A percentile compares a stretch with the other conserved stretches of the same genome.
These are phyloP conservation scores for Aspergillus bombycis DNA, from an alignment of 2,329 filamentous ascomycete species.

Conservation along the genomic window DNA sequence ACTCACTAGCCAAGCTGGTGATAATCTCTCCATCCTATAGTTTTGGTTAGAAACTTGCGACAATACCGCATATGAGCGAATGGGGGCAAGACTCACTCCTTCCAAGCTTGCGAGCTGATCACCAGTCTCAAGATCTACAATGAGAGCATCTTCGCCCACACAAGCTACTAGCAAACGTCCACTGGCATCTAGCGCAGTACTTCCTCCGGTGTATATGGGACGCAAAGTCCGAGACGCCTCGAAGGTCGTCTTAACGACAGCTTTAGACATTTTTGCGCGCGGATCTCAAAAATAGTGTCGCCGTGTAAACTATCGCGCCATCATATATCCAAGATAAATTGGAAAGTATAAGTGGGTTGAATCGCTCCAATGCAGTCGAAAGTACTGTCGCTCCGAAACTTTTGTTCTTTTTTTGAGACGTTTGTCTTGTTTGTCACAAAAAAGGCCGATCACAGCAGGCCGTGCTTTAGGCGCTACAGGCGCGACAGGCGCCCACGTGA, in stretches of 20 bases:
- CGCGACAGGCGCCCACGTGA: slow-evolving; percentile 24
- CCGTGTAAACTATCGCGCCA: slow-evolving; percentile 22
- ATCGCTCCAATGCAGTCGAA: slow-evolving; percentile 13
- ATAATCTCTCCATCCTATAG: slow-evolving; percentile 65
- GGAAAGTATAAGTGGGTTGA: slow-evolving; percentile 11
- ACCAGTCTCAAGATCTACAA: slow-evolving; percentile 83
- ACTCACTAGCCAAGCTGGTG: slow-evolving; percentile 49
- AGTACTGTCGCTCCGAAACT: slow-evolving; percentile 30
- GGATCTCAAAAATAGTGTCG: not conserved
- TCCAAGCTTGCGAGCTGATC: slow-evolving; percentile 83
- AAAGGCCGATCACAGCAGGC: slow-evolving; percentile 33
- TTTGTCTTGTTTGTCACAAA: slow-evolving; percentile 37
- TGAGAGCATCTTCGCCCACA: slow-evolving; percentile 85
- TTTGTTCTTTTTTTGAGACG: slow-evolving; percentile 38
- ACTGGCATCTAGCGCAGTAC: slow-evolving; percentile 78
- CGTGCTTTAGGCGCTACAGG: slow-evolving; percentile 28
- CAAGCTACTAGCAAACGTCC: slow-evolving; percentile 84
- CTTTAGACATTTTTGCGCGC: slow-evolving; percentile 50
- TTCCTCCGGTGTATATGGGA: slow-evolving; percentile 91
- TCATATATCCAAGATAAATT: slow-evolving; percentile 20
- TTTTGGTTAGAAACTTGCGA: slow-evolving; percentile 20
- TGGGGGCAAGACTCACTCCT: slow-evolving; percentile 64
- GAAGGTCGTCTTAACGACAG: slow-evolving; percentile 80
- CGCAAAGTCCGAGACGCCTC: slow-evolving; percentile 80
- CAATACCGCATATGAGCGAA: not conserved